Evolutionary conservation across 306 rosid genomes (phyloP), one percentile per base, ranked within the genome.

Genomic region (Sicyos edulis): DNA sequence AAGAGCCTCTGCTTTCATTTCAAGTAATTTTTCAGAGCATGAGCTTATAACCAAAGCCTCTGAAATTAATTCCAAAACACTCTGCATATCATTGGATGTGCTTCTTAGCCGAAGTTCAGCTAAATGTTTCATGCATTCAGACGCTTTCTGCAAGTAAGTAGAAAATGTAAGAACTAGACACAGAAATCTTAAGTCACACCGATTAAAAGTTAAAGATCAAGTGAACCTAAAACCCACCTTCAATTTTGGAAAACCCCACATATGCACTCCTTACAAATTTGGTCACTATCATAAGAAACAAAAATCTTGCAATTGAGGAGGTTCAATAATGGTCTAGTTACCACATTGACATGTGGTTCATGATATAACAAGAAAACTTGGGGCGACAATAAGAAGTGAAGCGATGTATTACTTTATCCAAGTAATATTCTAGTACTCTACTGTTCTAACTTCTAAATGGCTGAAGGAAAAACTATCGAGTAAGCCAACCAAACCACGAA

Each of bases 1-100:
- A 76, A 93, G 89, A 60, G 91, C 89, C 77, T 87, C 89, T 16
- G 95, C 97, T 83, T 93, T 93, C 97, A 89, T 82, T 87, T 93
- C 99, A 62, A 86, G 83, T 80, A 93, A 86, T 22, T 82, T 82
- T 81, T 93, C 99, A 15, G 92, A 88, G 86, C 57, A 73, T 21
- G 88, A 77, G 80, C 99, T 86, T 63, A 87, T 87, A 45, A 60
- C 65, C 85, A 91, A 74, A 3, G 88, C 96, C 80, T 89, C 92
- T 14, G 85, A 82, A 76, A 93, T 87, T 77, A 83, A 77, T 68
- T 83, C 91, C 76, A 93, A 67, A 70, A 88, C 95, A 52, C 70
- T 77, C 76, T 85, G 91, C 20, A 77, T 82, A 71, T 87, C 88
- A 71, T 74, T 79, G 65, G 89, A 76, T 55, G 82, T 79, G 77